A percentile compares a stretch with the other conserved stretches of the same genome.
phyloP scores from a whole-genome alignment of 345 rosid species.

The Streptanthus diversifolius region DNA sequence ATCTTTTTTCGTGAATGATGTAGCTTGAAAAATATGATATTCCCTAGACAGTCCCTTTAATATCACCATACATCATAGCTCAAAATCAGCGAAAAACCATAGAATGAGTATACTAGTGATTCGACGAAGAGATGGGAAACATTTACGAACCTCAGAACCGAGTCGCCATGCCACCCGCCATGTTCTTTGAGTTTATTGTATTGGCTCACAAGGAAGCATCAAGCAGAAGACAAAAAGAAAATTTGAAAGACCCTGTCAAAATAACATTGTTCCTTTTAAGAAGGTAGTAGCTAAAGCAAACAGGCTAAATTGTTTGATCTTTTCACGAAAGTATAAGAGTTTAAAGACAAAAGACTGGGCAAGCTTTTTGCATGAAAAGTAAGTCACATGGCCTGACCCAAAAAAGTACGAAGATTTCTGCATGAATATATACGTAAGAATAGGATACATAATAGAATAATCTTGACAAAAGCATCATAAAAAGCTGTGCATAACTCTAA shows the following conservation, averaged over 20 bases:
- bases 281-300: constrained; percentile 26
- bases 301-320: constrained; percentile 27
- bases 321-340: constrained; percentile 32
- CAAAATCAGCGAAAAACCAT: constrained; percentile 9
- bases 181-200: constrained; percentile 10
- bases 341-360: constrained; percentile 31
- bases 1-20: constrained; percentile 25
- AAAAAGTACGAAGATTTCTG: constrained; percentile 37
- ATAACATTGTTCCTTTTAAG: constrained; percentile 37
- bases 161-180: neutral
- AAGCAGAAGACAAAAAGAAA: constrained; percentile 26
- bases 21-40: constrained; percentile 15
- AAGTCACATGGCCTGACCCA: constrained; percentile 37
- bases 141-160: constrained; percentile 17
- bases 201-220: constrained; percentile 27
- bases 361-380: constrained; percentile 43
- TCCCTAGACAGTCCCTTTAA: constrained; percentile 23
- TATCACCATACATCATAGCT: constrained; percentile 12
- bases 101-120: constrained; percentile 9
- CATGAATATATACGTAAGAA: constrained; percentile 42
- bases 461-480: constrained; percentile 35
- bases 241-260: constrained; percentile 29
- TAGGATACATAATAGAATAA: constrained; percentile 27
- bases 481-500: constrained; percentile 35
- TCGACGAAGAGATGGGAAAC: neutral